phyloP scores from a whole-genome alignment of 768 basidiomycete species.

The Tulasnella sp. region DNA sequence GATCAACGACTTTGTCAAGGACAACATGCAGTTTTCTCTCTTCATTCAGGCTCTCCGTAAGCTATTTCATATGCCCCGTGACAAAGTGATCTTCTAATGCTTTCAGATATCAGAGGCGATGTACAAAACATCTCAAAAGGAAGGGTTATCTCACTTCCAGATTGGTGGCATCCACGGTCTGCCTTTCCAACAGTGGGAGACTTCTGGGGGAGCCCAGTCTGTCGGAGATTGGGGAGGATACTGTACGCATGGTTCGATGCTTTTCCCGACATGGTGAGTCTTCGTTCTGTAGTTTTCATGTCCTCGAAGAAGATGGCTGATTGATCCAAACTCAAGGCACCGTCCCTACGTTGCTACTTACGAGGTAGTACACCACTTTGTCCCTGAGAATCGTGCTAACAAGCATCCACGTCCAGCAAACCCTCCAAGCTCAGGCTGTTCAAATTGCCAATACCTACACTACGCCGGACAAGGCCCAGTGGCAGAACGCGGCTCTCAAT shows the following conservation, averaged over 20 bases:
- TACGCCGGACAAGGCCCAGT: conserved; percentile 22
- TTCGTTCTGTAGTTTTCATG: too few relatives aligned
- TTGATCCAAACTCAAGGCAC: conserved; percentile 27
- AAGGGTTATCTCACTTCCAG: conserved; percentile 37
- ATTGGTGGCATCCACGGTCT: conserved; percentile 47
- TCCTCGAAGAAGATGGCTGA: neutral
- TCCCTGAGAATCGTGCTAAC: neutral
- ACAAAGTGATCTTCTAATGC: neutral
- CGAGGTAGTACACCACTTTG: conserved; percentile 37
- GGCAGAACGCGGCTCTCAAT: conserved; percentile 33
- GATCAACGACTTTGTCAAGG: conserved; percentile 40
- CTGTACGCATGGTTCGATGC: conserved; percentile 46
- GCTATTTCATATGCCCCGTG: conserved; percentile 21
- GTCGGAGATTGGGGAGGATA: conserved; percentile 30
- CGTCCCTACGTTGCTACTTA: conserved; percentile 45
- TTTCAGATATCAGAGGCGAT: neutral
- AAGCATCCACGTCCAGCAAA: conserved; percentile 37
- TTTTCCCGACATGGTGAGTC: conserved; percentile 30
- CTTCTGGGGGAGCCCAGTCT: conserved; percentile 27
- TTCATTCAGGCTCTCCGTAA: conserved; percentile 46
- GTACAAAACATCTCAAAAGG: neutral
- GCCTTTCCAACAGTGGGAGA: conserved; percentile 42
- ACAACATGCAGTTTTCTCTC: conserved; percentile 42
- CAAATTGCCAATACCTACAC: conserved; percentile 38
- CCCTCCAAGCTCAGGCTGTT: conserved; percentile 36